Percentiles rank a stretch among this genome's conserved stretches.
Evolutionary conservation across 2,329 filamentous ascomycete species (phyloP).

Genomic region (Trichoderma atroviride): DNA sequence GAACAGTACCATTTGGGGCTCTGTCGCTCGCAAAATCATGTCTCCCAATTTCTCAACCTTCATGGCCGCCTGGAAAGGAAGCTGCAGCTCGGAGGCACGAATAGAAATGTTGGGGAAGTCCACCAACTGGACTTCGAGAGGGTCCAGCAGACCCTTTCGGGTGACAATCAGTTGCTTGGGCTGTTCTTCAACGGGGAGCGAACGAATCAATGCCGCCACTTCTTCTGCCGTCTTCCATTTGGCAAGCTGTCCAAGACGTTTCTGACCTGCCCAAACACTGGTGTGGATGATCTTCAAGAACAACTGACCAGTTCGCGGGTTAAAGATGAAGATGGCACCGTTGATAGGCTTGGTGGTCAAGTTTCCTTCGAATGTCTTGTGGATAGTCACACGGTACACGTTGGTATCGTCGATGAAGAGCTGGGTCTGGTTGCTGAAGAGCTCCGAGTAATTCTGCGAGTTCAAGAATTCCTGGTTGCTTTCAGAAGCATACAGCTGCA

Average conservation of each 20-base stretch:
- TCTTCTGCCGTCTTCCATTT: constrained; percentile 99
- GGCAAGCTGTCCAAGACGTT: constrained; percentile 95
- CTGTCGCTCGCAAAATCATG: constrained; percentile 96
- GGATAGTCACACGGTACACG: constrained; percentile 98
- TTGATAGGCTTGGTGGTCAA: constrained; percentile 99
- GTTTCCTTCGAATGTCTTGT: constrained; percentile 99
- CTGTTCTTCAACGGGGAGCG: constrained; percentile 94
- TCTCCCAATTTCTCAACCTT: constrained; percentile 99
- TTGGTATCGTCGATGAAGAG: constrained; percentile 99
- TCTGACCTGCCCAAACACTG: constrained; percentile 98
- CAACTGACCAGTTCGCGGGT: constrained; percentile 94
- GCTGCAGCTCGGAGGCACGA: constrained; percentile 90
- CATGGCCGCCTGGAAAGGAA: constrained; percentile 99
- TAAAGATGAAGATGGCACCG: constrained; percentile 99
- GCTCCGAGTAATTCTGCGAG: constrained; percentile 97
- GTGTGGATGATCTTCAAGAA: constrained; percentile 99
- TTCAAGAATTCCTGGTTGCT: constrained; percentile 99
- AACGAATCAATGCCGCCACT: constrained; percentile 95
- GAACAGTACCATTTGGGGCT: constrained; percentile 99
- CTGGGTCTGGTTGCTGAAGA: constrained; percentile 99
- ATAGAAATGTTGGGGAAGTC: constrained; percentile 99
- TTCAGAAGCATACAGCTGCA: constrained; percentile 96
- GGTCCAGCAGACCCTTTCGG: constrained; percentile 93
- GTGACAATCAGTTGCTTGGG: constrained; percentile 99
- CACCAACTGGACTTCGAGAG: constrained; percentile 92